A percentile compares a stretch with the other conserved stretches of the same genome.
These are phyloP conservation scores for Stachybotrys elegans DNA, from an alignment of 2,329 filamentous ascomycete species.

Conservation along the genomic window DNA sequence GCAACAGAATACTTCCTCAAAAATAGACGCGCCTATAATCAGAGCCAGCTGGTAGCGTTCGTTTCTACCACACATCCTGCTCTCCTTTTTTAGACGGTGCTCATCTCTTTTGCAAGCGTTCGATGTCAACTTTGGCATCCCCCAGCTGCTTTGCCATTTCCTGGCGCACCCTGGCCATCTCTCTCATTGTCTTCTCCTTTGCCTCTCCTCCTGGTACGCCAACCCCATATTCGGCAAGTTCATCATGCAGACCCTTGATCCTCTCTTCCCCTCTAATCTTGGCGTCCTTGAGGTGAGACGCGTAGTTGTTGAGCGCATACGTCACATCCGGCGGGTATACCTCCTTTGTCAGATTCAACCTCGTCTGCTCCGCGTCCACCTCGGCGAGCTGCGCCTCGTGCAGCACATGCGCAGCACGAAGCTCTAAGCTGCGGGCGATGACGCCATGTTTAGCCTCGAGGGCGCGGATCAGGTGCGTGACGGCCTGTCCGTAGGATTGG, in stretches of 20 bases:
- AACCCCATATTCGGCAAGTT: slow-evolving; percentile 48
- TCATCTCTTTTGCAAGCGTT: slow-evolving; percentile 23
- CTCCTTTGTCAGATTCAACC: slow-evolving; percentile 28
- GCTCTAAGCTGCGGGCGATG: slow-evolving; percentile 44
- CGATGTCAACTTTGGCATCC: slow-evolving; percentile 44
- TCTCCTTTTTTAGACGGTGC: neutral
- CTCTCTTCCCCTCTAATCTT: slow-evolving; percentile 38
- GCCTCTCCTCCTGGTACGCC: slow-evolving; percentile 24
- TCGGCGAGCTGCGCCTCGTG: slow-evolving; percentile 38
- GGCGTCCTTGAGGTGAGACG: slow-evolving; percentile 43
- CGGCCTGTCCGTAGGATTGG: slow-evolving; percentile 28
- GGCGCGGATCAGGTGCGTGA: slow-evolving; percentile 39
- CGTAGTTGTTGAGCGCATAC: slow-evolving; percentile 41
- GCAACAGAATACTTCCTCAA: neutral
- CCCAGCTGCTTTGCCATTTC: slow-evolving; percentile 46
- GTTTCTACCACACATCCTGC: too few species aligned
- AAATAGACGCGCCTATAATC: too few species aligned
- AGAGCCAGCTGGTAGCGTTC: too few species aligned
- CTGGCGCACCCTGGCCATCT: slow-evolving; percentile 46
- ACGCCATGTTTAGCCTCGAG: slow-evolving; percentile 53
- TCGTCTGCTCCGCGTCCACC: slow-evolving; percentile 28
- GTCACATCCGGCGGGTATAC: slow-evolving; percentile 41
- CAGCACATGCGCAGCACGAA: slow-evolving; percentile 41
- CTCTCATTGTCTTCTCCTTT: slow-evolving; percentile 46
- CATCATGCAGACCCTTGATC: slow-evolving; percentile 32